Percentiles rank a stretch among this genome's conserved stretches.
Evolutionary conservation across 805 yeast species (phyloP).

Genomic region (Yamadazyma sp.): DNA sequence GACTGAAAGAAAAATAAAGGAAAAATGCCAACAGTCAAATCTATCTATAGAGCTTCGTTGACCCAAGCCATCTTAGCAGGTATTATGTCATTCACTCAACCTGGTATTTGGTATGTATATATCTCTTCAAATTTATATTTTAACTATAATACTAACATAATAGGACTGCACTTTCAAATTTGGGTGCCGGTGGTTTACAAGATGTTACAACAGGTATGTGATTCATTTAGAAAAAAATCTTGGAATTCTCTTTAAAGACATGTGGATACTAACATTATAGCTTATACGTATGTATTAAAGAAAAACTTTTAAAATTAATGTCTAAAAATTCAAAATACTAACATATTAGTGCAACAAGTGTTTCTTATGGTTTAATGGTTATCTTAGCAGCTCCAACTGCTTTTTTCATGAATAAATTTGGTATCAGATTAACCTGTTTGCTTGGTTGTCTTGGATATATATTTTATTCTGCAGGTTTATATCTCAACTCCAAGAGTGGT

Average conservation of each 20-base stretch:
- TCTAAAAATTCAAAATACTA: too few relatives aligned
- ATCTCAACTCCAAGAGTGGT: conserved; percentile 22
- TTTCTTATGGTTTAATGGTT: conserved; percentile 19
- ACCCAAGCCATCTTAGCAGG: conserved; percentile 10
- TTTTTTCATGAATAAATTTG: conserved; percentile 17
- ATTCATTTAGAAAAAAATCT: too few relatives aligned
- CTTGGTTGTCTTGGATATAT: conserved; percentile 22
- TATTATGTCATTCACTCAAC: conserved; percentile 18
- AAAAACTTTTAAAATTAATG: too few relatives aligned
- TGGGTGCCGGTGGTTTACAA: conserved; percentile 25
- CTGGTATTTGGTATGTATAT: conserved; percentile 15
- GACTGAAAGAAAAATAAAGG: too few relatives aligned
- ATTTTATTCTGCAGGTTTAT: conserved; percentile 22
- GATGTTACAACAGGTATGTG: too few relatives aligned
- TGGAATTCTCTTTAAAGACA: too few relatives aligned
- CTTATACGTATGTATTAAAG: too few relatives aligned
- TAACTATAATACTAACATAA: neutral
- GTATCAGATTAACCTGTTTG: conserved; percentile 15
- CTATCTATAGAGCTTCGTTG: neutral
- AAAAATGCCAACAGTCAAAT: neutral
- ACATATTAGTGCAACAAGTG: conserved; percentile 13
- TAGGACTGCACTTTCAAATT: conserved; percentile 13
- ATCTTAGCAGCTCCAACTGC: conserved; percentile 17
- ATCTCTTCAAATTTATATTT: too few relatives aligned
- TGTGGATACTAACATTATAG: too few relatives aligned